Conservation (phyloP, 2,329 filamentous ascomycete species). For the Bimuria novae-zelandiae region DNA sequence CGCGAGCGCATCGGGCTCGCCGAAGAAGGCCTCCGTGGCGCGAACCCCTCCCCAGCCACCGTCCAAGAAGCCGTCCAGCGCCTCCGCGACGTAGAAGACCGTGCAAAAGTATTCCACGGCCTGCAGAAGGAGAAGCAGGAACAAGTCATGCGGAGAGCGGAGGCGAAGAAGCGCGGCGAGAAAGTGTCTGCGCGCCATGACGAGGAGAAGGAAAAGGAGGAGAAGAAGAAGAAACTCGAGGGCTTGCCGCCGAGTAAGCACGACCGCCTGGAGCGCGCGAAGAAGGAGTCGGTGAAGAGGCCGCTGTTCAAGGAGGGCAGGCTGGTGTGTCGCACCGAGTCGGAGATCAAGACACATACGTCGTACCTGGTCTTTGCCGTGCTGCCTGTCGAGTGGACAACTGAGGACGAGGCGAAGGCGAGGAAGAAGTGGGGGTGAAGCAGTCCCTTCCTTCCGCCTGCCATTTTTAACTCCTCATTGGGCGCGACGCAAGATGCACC, state of each 20-base stretch:
- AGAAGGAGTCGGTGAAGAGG: slow-evolving; percentile 38
- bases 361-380: slow-evolving; percentile 96
- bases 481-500: no score
- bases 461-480: no score
- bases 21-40: slow-evolving; percentile 67
- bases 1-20: slow-evolving; percentile 79
- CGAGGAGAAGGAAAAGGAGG: slow-evolving; percentile 22
- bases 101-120: slow-evolving; percentile 67
- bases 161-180: slow-evolving; percentile 39
- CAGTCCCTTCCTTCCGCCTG: not conserved
- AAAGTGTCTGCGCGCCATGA: slow-evolving; percentile 25
- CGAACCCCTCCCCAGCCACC: slow-evolving; percentile 70
- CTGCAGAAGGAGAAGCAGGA: slow-evolving; percentile 47
- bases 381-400: slow-evolving; percentile 83
- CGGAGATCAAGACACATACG: slow-evolving; percentile 92
- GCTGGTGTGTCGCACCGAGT: slow-evolving; percentile 78
- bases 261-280: slow-evolving; percentile 34
- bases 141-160: slow-evolving; percentile 50
- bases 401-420: slow-evolving; percentile 75
- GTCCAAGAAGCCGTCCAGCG: slow-evolving; percentile 79
- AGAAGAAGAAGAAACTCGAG: slow-evolving; percentile 28
- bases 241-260: slow-evolving; percentile 35
- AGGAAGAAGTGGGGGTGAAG: slow-evolving; percentile 48
- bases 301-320: slow-evolving; percentile 72
- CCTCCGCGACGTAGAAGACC: slow-evolving; percentile 73